Percentiles rank a stretch among this genome's conserved stretches.
phyloP scores from a whole-genome alignment of 352 stramenopile genomes.

The Pseudoperonospora humuli region DNA sequence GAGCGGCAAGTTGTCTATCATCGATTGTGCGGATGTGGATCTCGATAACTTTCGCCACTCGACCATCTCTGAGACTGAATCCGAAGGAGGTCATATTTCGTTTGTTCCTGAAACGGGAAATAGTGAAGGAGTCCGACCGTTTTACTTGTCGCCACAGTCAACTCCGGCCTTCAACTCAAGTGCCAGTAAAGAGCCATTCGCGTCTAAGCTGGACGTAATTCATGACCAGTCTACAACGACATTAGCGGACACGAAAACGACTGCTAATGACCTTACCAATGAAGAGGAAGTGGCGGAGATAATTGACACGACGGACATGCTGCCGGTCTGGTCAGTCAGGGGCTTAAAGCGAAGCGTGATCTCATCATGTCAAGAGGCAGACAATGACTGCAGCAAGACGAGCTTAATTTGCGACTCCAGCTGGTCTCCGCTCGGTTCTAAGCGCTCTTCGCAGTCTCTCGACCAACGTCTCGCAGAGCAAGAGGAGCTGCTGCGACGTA shows the following conservation, averaged over 20 bases:
- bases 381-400: slow-evolving; percentile 6
- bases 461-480: slow-evolving; percentile 36
- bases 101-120: slow-evolving; percentile 30
- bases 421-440: slow-evolving; percentile 17
- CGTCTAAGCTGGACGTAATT: slow-evolving; percentile 29
- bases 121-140: slow-evolving; percentile 14
- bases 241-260: slow-evolving; percentile 18
- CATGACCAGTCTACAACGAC: slow-evolving; percentile 22
- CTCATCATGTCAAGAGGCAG: slow-evolving; percentile 4
- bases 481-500: slow-evolving; percentile 32
- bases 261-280: slow-evolving; percentile 7
- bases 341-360: slow-evolving; percentile 1
- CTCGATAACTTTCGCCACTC: slow-evolving; percentile 20
- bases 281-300: slow-evolving; percentile 31
- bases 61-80: slow-evolving; percentile 42
- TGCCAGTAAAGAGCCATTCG: slow-evolving; percentile 29
- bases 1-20: slow-evolving; percentile 19
- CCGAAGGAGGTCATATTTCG: slow-evolving; percentile 29
- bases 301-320: slow-evolving; percentile 47
- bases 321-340: slow-evolving; percentile 15
- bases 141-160: slow-evolving; percentile 17
- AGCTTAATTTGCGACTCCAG: slow-evolving; percentile 6
- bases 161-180: slow-evolving; percentile 16
- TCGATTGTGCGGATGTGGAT: slow-evolving; percentile 15
- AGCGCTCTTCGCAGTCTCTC: slow-evolving; percentile 24